phyloP scores from a whole-genome alignment of 2,329 filamentous ascomycete genomes.

The Neofusicoccum cordaticola region DNA sequence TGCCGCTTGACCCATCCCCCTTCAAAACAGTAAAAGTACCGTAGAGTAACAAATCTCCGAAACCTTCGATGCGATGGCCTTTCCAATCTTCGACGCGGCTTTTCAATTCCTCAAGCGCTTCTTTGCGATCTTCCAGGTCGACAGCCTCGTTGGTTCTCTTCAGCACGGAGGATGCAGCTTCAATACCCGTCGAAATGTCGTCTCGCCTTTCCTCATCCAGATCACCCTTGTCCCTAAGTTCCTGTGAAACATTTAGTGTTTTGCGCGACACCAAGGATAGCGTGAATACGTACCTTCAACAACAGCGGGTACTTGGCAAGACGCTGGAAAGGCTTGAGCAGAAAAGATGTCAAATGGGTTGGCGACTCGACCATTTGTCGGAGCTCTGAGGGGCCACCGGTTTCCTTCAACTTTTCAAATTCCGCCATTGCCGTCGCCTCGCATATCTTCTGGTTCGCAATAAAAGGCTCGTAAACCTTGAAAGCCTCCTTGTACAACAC shows the following conservation, averaged over 20 bases:
- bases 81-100: conserved; percentile 95
- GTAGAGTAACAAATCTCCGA: conserved; percentile 82
- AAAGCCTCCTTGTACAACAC: conserved; percentile 81
- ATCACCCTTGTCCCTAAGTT: conserved; percentile 80
- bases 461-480: conserved; percentile 92
- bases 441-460: conserved; percentile 91
- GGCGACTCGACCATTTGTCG: conserved; percentile 79
- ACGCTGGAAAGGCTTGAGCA: conserved; percentile 95
- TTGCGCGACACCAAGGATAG: background rate
- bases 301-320: conserved; percentile 92
- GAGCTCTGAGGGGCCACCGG: conserved; percentile 61
- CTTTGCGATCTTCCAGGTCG: conserved; percentile 77
- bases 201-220: conserved; percentile 66
- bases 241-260: conserved; percentile 47
- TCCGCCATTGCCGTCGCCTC: conserved; percentile 78
- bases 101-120: conserved; percentile 79
- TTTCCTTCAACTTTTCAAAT: conserved; percentile 79
- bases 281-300: conserved; percentile 61
- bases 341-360: conserved; percentile 84
- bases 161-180: conserved; percentile 77
- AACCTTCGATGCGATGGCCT: conserved; percentile 83
- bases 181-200: conserved; percentile 74
- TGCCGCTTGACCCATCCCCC: conserved; percentile 66
- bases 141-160: conserved; percentile 87
- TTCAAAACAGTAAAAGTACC: conserved; percentile 92